phyloP scores from a whole-genome alignment of 305 asterid genomes.

The Stenogyne calaminthoides region DNA sequence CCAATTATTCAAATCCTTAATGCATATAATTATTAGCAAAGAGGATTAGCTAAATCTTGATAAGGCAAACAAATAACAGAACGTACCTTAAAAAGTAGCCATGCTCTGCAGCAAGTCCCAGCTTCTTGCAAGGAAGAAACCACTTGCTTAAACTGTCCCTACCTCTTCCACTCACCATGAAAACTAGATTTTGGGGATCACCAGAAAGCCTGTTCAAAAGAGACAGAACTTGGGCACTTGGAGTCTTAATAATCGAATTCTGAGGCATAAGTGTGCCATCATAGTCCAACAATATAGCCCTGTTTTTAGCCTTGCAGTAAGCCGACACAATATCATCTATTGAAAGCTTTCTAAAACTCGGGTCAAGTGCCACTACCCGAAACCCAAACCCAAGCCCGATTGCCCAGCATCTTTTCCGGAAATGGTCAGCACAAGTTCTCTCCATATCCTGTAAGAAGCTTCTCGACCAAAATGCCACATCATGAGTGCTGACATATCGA shows the following conservation, averaged over 20 bases:
- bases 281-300: slow-evolving; percentile 91
- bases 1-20: not conserved
- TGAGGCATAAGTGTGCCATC: slow-evolving; percentile 98
- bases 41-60: slow-evolving; percentile 14
- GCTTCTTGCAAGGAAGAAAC: slow-evolving; percentile 80
- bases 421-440: slow-evolving; percentile 91
- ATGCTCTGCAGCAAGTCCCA: slow-evolving; percentile 97
- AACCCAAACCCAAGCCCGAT: slow-evolving; percentile 96
- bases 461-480: slow-evolving; percentile 87
- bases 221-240: slow-evolving; percentile 68
- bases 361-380: slow-evolving; percentile 91
- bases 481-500: slow-evolving; percentile 82
- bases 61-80: slow-evolving; percentile 26
- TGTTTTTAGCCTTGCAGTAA: slow-evolving; percentile 60
- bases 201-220: slow-evolving; percentile 70
- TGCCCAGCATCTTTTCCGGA: slow-evolving; percentile 88
- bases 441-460: slow-evolving; percentile 95
- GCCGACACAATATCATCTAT: slow-evolving; percentile 73
- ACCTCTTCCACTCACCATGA: slow-evolving; percentile 96
- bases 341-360: slow-evolving; percentile 84
- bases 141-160: slow-evolving; percentile 78
- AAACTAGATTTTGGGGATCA: slow-evolving; percentile 65
- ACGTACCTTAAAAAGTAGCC: slow-evolving; percentile 87
- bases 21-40: not conserved
- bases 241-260: slow-evolving; percentile 74